These are phyloP conservation scores for Leucocoprinus sp. DNA, from an alignment of 768 basidiomycete genomes.

Conservation along the genomic window DNA sequence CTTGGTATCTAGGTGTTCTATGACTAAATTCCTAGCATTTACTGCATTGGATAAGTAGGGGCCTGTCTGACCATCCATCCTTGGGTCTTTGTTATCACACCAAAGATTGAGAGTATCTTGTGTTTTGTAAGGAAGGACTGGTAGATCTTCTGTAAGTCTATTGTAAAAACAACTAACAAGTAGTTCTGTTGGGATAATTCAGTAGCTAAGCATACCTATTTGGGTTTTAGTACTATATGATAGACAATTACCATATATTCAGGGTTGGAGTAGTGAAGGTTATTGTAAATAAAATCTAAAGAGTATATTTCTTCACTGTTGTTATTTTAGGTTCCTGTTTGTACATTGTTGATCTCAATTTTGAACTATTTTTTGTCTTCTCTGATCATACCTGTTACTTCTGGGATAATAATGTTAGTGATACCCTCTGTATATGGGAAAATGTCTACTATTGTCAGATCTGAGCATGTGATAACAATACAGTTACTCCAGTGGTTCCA, in stretches of 20 bases:
- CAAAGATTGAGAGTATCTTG: not conserved
- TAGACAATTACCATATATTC: not conserved
- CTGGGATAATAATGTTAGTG: conserved; percentile 8
- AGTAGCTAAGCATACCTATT: not conserved
- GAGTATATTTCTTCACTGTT: not conserved
- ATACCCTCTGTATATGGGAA: conserved; percentile 7
- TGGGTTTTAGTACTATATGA: not conserved
- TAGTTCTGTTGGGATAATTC: not conserved
- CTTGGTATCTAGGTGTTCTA: not conserved
- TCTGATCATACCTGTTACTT: conserved; percentile 1
- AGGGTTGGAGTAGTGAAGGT: not conserved
- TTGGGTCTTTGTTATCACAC: not conserved
- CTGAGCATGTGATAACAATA: not conserved
- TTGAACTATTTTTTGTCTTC: conserved; percentile 18
- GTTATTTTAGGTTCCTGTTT: conserved; percentile 2
- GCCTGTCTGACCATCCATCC: not conserved
- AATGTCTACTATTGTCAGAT: conserved; percentile 11
- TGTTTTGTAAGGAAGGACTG: not conserved
- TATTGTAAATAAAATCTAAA: not conserved
- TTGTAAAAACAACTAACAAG: not conserved
- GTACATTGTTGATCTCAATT: conserved; percentile 14
- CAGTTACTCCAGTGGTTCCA: not conserved
- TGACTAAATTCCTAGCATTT: not conserved
- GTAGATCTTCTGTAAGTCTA: not conserved
- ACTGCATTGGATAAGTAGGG: not conserved